Conservation (phyloP, 495 filamentous ascomycete genomes). For the Neohortaea acidophila region DNA sequence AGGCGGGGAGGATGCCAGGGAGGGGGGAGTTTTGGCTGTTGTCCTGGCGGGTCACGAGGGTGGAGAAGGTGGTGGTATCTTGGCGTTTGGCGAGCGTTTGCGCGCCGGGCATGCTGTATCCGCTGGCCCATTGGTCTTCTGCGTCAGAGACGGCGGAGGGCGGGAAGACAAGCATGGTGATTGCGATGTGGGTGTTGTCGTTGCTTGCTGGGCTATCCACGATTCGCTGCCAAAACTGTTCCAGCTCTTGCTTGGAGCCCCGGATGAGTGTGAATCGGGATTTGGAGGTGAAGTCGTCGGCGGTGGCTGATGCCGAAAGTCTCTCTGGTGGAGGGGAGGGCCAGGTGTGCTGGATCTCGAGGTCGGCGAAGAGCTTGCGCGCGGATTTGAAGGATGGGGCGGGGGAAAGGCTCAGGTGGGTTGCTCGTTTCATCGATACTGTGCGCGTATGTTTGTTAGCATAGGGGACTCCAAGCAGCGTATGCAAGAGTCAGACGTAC, state of each 20-base stretch:
- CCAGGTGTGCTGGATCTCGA: background rate
- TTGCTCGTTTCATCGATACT: too few relatives aligned
- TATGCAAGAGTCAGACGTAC: too few relatives aligned
- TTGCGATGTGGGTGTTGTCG: background rate
- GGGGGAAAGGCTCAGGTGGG: background rate
- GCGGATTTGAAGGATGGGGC: background rate
- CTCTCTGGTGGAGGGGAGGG: background rate
- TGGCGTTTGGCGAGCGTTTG: conserved; percentile 10
- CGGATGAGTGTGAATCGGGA: background rate
- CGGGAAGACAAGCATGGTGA: background rate
- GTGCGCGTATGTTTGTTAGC: too few relatives aligned
- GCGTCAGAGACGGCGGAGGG: background rate
- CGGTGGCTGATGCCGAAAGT: background rate
- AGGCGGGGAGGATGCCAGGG: conserved; percentile 35
- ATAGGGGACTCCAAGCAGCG: too few relatives aligned
- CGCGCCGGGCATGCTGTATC: conserved; percentile 13
- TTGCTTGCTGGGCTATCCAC: background rate
- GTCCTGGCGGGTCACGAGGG: background rate
- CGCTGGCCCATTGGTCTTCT: conserved; percentile 12
- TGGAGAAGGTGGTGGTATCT: conserved; percentile 5
- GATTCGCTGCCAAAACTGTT: background rate
- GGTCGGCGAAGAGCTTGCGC: background rate
- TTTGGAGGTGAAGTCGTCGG: background rate
- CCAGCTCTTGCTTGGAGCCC: background rate
- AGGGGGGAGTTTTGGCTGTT: conserved; percentile 17